Conservation (phyloP, 495 filamentous ascomycete genomes). For the Xylona heveae region DNA sequence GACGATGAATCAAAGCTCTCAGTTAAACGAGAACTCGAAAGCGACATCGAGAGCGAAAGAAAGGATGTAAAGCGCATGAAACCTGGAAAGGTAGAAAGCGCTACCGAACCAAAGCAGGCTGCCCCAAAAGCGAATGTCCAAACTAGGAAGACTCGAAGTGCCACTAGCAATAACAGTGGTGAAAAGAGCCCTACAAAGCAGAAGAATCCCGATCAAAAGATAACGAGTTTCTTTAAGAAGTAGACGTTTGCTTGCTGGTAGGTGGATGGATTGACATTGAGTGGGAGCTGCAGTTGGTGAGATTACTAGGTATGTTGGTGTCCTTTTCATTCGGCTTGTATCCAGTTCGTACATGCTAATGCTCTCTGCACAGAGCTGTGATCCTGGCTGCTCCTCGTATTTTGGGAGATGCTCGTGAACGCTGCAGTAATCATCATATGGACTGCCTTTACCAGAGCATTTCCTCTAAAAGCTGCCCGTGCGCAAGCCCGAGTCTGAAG, state of each 20-base stretch:
- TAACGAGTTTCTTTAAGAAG: conserved; percentile 69
- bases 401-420: background rate
- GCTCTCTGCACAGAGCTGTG: background rate
- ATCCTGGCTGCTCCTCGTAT: background rate
- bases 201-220: conserved; percentile 45
- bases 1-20: conserved; percentile 10
- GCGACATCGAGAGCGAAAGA: conserved; percentile 10
- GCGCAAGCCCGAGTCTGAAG: background rate
- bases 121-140: conserved; percentile 8
- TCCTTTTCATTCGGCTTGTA: background rate
- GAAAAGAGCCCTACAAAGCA: conserved; percentile 13
- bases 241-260: conserved; percentile 9
- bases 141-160: conserved; percentile 22
- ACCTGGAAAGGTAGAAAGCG: conserved; percentile 5
- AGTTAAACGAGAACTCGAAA: conserved; percentile 35
- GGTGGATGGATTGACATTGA: background rate
- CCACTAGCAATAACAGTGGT: conserved; percentile 22
- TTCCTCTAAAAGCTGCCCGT: background rate
- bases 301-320: too few species aligned
- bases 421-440: too few species aligned
- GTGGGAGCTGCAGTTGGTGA: too few species aligned
- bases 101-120: conserved; percentile 9
- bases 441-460: too few species aligned
- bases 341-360: background rate
- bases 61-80: conserved; percentile 12